These are phyloP conservation scores for Gardenia jasminoides DNA, from an alignment of 257 asterid species.

Conservation along the genomic window DNA sequence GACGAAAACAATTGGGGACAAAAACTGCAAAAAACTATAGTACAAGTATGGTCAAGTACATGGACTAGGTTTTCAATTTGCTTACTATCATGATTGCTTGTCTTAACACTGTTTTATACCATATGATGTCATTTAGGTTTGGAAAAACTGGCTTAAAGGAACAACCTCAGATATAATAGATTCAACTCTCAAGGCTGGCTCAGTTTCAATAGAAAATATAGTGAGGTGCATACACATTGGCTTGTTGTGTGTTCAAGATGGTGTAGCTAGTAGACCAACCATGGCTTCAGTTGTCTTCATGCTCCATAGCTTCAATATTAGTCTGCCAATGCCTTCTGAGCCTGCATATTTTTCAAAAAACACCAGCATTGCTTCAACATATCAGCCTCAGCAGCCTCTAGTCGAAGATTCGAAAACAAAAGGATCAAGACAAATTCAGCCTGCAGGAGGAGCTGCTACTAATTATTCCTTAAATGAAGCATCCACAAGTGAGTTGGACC, in stretches of 20 bases:
- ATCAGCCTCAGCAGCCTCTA: not conserved
- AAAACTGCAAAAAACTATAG: no score
- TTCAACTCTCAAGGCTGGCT: not conserved
- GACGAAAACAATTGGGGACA: no score
- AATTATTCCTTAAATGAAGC: not conserved
- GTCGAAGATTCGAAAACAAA: not conserved
- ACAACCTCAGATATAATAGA: constrained; percentile 22
- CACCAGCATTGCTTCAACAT: not conserved
- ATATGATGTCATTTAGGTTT: constrained; percentile 17
- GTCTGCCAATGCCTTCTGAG: constrained; percentile 20
- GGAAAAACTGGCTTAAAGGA: constrained; percentile 27
- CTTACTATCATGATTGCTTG: no score
- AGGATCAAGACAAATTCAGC: not conserved
- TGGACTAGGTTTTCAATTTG: not conserved
- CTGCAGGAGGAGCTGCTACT: not conserved
- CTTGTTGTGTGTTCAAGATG: constrained; percentile 33
- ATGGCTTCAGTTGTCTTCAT: constrained; percentile 31
- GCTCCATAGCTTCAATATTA: constrained; percentile 25
- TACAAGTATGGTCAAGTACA: not conserved
- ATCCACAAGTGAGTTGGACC: constrained; percentile 4
- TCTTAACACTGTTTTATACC: not conserved
- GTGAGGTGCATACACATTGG: constrained; percentile 29
- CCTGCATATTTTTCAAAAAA: constrained; percentile 18
- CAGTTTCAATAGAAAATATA: constrained; percentile 17
- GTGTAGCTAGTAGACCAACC: constrained; percentile 27